phyloP scores from a whole-genome alignment of 2,329 filamentous ascomycete genomes.

The Cladophialophora chaetospira region DNA sequence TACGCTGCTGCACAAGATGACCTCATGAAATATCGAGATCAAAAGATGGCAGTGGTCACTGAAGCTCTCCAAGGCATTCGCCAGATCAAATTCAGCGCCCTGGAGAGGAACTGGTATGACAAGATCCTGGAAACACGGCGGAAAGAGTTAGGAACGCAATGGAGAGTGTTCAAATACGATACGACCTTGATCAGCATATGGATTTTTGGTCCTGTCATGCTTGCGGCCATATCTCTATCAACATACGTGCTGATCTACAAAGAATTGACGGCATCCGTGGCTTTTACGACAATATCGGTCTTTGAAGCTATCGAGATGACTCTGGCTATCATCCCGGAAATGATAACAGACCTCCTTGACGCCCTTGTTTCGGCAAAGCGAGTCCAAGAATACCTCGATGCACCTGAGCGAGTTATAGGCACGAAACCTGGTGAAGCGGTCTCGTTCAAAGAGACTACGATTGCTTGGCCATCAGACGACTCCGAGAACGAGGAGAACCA shows the following conservation, averaged over 20 bases:
- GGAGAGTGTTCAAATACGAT: conserved; percentile 67
- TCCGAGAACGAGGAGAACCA: conserved; percentile 57
- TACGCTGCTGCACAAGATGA: conserved; percentile 67
- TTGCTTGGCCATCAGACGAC: conserved; percentile 73
- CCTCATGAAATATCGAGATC: conserved; percentile 74
- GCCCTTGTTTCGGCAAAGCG: conserved; percentile 71
- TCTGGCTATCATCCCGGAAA: conserved; percentile 70
- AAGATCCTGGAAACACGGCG: conserved; percentile 67
- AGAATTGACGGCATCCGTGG: conserved; percentile 68
- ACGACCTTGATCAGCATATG: conserved; percentile 66
- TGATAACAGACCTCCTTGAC: conserved; percentile 70
- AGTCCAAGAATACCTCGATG: conserved; percentile 70
- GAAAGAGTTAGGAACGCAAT: conserved; percentile 67
- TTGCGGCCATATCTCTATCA: conserved; percentile 70
- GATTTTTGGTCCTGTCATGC: conserved; percentile 71
- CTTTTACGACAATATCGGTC: conserved; percentile 75
- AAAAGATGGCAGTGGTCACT: conserved; percentile 73
- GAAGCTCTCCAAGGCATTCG: conserved; percentile 77
- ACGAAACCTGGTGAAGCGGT: conserved; percentile 61
- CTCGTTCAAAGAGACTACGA: conserved; percentile 65
- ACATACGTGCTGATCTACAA: conserved; percentile 68
- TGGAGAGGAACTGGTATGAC: conserved; percentile 73
- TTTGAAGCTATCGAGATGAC: conserved; percentile 74
- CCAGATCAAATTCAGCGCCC: conserved; percentile 81
- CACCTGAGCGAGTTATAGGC: conserved; percentile 63